Evolutionary conservation across 345 rosid species (phyloP).

Genomic region (Psidium friedrichsthalianum): DNA sequence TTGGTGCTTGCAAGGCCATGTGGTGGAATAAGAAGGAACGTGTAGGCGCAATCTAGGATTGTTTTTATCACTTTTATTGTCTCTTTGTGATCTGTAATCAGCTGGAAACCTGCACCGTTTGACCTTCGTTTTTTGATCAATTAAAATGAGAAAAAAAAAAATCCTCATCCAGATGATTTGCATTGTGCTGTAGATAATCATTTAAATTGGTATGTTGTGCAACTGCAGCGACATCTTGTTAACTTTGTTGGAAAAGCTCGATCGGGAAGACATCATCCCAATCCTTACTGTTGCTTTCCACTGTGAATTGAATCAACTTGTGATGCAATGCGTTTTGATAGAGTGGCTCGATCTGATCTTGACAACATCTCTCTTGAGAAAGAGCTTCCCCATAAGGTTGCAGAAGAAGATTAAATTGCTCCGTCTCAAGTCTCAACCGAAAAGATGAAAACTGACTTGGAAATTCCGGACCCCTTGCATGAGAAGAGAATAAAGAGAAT

Average conservation of each 20-base stretch:
- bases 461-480: slow-evolving; percentile 22
- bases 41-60: not conserved
- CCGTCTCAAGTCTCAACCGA: slow-evolving; percentile 26
- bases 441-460: slow-evolving; percentile 21
- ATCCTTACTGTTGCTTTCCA: slow-evolving; percentile 78
- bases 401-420: slow-evolving; percentile 39
- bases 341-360: slow-evolving; percentile 79
- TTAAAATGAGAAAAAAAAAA: not conserved
- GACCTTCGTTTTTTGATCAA: not conserved
- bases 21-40: not conserved
- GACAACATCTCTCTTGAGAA: slow-evolving; percentile 61
- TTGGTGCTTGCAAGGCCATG: not conserved
- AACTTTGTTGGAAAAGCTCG: slow-evolving; percentile 59
- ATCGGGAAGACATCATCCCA: slow-evolving; percentile 69
- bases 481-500: slow-evolving; percentile 67
- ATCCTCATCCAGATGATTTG: not conserved
- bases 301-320: slow-evolving; percentile 64
- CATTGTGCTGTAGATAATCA: not conserved
- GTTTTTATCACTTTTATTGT: not conserved
- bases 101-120: not conserved
- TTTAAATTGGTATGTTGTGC: not conserved
- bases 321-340: slow-evolving; percentile 59
- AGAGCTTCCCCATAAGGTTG: slow-evolving; percentile 70
- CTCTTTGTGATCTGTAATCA: not conserved
- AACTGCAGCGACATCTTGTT: slow-evolving; percentile 2